Evolutionary conservation across 176 grass and related monocot species (phyloP).

Genomic region (Musa beccarii): DNA sequence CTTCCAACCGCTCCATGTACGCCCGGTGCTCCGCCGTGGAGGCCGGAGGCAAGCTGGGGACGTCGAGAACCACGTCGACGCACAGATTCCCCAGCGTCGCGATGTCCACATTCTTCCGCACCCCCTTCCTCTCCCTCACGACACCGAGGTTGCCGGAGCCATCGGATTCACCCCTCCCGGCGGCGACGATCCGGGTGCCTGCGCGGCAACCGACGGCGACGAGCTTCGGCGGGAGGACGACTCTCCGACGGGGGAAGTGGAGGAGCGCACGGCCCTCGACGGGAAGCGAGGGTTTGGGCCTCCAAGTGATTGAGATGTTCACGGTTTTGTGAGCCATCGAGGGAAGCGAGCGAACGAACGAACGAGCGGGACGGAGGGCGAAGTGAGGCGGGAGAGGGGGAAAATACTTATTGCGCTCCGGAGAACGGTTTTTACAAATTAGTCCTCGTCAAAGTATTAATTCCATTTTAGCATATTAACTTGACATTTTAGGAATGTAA

Average conservation of each 20-base stretch:
- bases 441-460: too few species aligned
- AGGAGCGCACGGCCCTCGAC: conserved; percentile 23
- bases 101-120: conserved; percentile 37
- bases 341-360: too few species aligned
- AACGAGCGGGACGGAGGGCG: neutral
- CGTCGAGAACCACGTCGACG: conserved; percentile 74
- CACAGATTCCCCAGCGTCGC: conserved; percentile 85
- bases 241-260: neutral
- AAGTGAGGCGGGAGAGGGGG: too few species aligned
- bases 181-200: neutral
- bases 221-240: neutral
- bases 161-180: conserved; percentile 19
- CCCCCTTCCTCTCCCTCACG: conserved; percentile 5
- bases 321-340: conserved; percentile 47
- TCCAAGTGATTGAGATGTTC: conserved; percentile 22
- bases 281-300: neutral
- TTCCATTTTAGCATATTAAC: too few species aligned
- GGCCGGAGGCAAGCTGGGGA: conserved; percentile 61
- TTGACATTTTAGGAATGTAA: too few species aligned
- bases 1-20: conserved; percentile 75
- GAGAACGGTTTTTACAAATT: too few species aligned
- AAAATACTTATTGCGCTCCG: too few species aligned
- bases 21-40: conserved; percentile 37
- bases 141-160: neutral
- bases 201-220: neutral